phyloP scores from a whole-genome alignment of 257 asterid genomes.

The Nicotiana tomentosiformis region DNA sequence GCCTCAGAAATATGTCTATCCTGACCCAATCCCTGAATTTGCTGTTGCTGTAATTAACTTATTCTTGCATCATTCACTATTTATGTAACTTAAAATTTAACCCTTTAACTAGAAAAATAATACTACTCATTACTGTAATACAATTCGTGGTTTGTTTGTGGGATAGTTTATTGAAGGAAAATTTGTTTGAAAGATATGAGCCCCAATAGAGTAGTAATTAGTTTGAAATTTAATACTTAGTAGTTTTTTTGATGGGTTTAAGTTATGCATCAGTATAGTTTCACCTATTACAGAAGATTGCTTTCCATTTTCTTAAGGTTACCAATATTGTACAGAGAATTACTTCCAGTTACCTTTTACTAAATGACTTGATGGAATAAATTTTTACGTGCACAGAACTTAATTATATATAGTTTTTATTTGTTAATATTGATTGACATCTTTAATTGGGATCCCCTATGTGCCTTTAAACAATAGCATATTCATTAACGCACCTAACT shows the following conservation, averaged over 20 bases:
- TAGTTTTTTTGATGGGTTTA: not conserved
- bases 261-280: too few species aligned
- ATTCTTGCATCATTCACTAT: not conserved
- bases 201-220: too few species aligned
- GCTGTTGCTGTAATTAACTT: slow-evolving; percentile 40
- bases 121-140: not conserved
- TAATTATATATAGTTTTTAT: not conserved
- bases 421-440: not conserved
- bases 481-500: not conserved
- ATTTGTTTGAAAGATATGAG: not conserved
- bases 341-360: too few species aligned
- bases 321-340: too few species aligned
- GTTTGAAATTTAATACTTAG: not conserved
- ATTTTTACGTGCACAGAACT: too few species aligned
- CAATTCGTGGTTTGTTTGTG: not conserved
- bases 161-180: not conserved
- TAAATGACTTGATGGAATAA: too few species aligned
- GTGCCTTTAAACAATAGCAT: too few species aligned
- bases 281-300: too few species aligned
- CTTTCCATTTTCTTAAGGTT: too few species aligned
- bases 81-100: not conserved
- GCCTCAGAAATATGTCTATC: slow-evolving; percentile 41
- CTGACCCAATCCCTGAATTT: slow-evolving; percentile 59
- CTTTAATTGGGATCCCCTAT: not conserved
- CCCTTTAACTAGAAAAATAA: not conserved